Base-by-base conservation (phyloP, 352 stramenopile species). In the Phytophthora rubi region DNA sequence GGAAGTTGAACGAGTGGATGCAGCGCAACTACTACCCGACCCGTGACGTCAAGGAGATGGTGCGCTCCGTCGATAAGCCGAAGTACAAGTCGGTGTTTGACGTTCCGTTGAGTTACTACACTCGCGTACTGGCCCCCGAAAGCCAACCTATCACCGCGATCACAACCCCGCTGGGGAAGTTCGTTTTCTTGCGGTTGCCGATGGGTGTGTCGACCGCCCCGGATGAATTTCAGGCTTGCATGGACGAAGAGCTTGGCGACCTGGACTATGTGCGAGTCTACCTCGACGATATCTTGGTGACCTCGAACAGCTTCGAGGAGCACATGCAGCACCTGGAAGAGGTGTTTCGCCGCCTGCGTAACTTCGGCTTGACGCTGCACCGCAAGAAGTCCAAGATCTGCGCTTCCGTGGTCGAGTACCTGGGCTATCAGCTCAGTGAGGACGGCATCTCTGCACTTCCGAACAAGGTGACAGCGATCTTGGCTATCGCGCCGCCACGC, bases 1-100 rank as follows among this genome's bases (percentile, higher is more conserved):
- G 37, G 37, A 45, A 45, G 37, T 45, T 45, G 37, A 45, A 45
- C 37, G 37, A 45, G 37, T 45, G 37, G 37, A 45, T 45, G 37
- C 7, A 45, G 10, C 37, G 37, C 37, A 45, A 45, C 37, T 45
- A n/a, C 37, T 45, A 45, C 37, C 37, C 37, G 37, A 45, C 37
- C 37, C 37, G 37, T 18, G 37, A 45, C 37, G 15, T 12, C 37
- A 45, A 45, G 9, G 37, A 45, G 12, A 45, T 45, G 37, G 37
- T 45, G 37, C 37, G 37, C 37, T 45, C 37, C 37, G 37, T 45
- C 37, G 37, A 45, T 18, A 45, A 45, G 37, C 6, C 37, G 37
- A 45, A 45, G 37, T 45, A 45, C 37, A 45, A 45, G 2, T 45
- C 37, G 37, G 37, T 45, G 37, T 45, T 45, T 45, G 37, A 45